Evolutionary conservation across 768 basidiomycete genomes (phyloP).

Genomic region (Tricholoma bakamatsutake): DNA sequence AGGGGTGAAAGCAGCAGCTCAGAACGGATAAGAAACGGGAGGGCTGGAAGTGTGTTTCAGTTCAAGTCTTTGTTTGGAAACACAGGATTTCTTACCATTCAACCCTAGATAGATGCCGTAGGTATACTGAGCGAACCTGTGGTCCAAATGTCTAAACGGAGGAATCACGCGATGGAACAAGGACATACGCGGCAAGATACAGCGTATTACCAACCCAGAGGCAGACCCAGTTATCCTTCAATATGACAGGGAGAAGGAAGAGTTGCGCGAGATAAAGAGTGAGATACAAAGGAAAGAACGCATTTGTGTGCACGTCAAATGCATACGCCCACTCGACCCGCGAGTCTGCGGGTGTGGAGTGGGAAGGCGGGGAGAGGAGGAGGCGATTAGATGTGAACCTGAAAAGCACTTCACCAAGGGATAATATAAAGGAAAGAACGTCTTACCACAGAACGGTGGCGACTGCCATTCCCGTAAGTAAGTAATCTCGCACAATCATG

Average conservation of each 20-base stretch:
- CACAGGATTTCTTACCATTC: slow-evolving; percentile 41
- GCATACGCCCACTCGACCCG: slow-evolving; percentile 90
- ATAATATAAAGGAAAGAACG: neutral
- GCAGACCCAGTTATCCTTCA: slow-evolving; percentile 89
- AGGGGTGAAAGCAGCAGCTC: slow-evolving; percentile 89
- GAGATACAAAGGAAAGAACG: slow-evolving; percentile 92
- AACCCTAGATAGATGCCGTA: slow-evolving; percentile 89
- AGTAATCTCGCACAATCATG: slow-evolving; percentile 88
- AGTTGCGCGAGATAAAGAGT: slow-evolving; percentile 87
- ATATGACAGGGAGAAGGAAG: slow-evolving; percentile 76
- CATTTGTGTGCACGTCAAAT: slow-evolving; percentile 95
- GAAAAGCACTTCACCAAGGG: slow-evolving; percentile 4
- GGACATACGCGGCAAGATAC: slow-evolving; percentile 75
- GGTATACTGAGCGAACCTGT: slow-evolving; percentile 80
- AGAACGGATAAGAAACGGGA: slow-evolving; percentile 91
- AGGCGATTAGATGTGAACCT: slow-evolving; percentile 72
- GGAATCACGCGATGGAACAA: neutral
- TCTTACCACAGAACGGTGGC: slow-evolving; percentile 75
- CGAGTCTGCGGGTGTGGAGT: slow-evolving; percentile 64
- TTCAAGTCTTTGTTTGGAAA: neutral
- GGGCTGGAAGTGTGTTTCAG: slow-evolving; percentile 38
- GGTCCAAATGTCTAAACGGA: slow-evolving; percentile 5
- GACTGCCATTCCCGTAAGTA: slow-evolving; percentile 67
- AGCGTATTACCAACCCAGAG: slow-evolving; percentile 89
- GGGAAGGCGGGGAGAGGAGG: slow-evolving; percentile 66